Percentiles rank a stretch among this genome's conserved stretches.
phyloP scores from a whole-genome alignment of 169 alveolate species.

The Plasmodium knowlesi region DNA sequence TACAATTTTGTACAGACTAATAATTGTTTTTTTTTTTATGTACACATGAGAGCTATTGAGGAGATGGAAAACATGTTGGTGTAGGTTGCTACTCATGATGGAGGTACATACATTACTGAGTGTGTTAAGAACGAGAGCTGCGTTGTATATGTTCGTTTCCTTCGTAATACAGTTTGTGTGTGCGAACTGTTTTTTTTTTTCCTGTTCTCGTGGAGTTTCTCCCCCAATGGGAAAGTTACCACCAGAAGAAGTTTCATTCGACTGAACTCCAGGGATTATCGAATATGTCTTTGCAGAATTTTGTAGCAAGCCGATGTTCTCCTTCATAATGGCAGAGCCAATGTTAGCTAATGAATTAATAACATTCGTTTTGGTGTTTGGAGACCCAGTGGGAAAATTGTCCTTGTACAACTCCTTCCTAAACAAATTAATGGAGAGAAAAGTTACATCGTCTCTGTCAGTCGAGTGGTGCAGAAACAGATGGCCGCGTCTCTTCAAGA shows the following conservation, averaged over 20 bases:
- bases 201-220: not conserved
- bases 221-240: not conserved
- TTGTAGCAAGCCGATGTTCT: not conserved
- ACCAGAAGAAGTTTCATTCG: not conserved
- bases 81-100: constrained; percentile 39
- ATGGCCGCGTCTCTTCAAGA: constrained; percentile 41
- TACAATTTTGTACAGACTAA: constrained; percentile 36
- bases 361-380: not conserved
- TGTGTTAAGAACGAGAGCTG: constrained; percentile 32
- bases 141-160: constrained; percentile 15
- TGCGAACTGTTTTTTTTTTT: not conserved
- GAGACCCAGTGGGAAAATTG: not conserved
- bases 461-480: constrained; percentile 19
- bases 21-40: constrained; percentile 26
- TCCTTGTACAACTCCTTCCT: constrained; percentile 47
- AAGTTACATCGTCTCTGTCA: constrained; percentile 35
- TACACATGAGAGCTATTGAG: constrained; percentile 36
- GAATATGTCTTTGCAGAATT: not conserved
- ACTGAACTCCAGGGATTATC: not conserved
- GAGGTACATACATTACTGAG: constrained; percentile 50
- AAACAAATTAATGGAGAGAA: constrained; percentile 31
- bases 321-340: constrained; percentile 7
- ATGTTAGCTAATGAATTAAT: constrained; percentile 16
- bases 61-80: constrained; percentile 19
- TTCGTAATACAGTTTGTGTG: not conserved